Percentiles rank a stretch among this genome's conserved stretches.
Evolutionary conservation across 495 filamentous ascomycete species (phyloP).

Genomic region (Ascobolus immersus): DNA sequence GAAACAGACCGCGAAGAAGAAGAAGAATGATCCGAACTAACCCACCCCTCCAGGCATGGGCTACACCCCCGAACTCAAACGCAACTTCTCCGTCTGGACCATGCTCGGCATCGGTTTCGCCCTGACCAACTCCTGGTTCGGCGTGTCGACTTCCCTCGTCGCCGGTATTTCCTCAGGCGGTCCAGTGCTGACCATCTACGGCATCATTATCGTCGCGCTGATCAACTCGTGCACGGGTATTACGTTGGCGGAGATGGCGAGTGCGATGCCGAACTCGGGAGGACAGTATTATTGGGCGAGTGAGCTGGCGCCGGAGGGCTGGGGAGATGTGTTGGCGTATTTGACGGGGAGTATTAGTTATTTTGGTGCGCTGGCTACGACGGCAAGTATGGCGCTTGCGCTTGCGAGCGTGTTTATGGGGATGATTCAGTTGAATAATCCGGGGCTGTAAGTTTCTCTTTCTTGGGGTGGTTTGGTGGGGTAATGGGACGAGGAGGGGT

Average conservation of each 20-base stretch:
- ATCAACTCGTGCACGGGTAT: slow-evolving; percentile 30
- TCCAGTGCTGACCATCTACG: slow-evolving; percentile 33
- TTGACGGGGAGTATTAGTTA: slow-evolving; percentile 33
- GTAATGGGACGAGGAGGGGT: background rate
- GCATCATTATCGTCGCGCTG: slow-evolving; percentile 28
- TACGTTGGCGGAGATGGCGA: slow-evolving; percentile 30
- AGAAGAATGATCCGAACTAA: no score
- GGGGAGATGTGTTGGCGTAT: slow-evolving; percentile 27
- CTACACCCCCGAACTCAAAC: slow-evolving; percentile 30
- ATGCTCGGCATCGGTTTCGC: slow-evolving; percentile 35
- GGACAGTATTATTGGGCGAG: slow-evolving; percentile 41
- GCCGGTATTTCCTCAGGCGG: slow-evolving; percentile 38
- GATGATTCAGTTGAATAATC: slow-evolving; percentile 32
- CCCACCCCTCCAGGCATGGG: no score
- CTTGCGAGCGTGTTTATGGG: slow-evolving; percentile 28
- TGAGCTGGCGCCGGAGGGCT: slow-evolving; percentile 29
- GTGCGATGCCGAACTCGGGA: slow-evolving; percentile 33
- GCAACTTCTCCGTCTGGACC: slow-evolving; percentile 32
- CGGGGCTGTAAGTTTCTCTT: slow-evolving; percentile 24
- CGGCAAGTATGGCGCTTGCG: slow-evolving; percentile 30
- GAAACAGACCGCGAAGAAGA: no score
- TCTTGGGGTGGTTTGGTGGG: background rate
- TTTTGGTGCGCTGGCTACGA: slow-evolving; percentile 31
- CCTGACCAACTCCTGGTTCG: slow-evolving; percentile 41
- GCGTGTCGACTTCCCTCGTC: slow-evolving; percentile 30